Percentiles rank a stretch among this genome's conserved stretches.
Conservation (phyloP, 306 rosid genomes). For the Clitoria ternatea region DNA sequence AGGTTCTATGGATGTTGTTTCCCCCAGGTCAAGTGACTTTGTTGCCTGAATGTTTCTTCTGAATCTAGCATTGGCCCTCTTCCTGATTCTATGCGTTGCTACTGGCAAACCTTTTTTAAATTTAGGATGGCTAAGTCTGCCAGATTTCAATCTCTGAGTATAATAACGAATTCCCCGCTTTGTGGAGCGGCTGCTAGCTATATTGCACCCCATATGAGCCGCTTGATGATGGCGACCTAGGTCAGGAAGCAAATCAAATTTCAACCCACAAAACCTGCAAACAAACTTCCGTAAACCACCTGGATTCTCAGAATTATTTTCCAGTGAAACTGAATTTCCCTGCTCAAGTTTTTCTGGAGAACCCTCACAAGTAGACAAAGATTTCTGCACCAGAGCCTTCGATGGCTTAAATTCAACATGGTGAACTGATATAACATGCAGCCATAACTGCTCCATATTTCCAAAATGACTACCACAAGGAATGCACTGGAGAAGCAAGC, state of each 20-base stretch:
- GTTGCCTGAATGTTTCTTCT: slow-evolving; percentile 72
- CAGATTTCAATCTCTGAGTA: slow-evolving; percentile 83
- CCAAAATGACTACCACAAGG: slow-evolving; percentile 96
- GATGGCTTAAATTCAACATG: slow-evolving; percentile 62
- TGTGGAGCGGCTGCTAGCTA: slow-evolving; percentile 56
- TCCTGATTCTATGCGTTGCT: slow-evolving; percentile 76
- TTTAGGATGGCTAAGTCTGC: slow-evolving; percentile 89
- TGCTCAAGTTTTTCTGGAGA: slow-evolving; percentile 54
- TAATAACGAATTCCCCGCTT: slow-evolving; percentile 85
- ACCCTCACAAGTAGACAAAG: slow-evolving; percentile 46
- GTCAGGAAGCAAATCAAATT: slow-evolving; percentile 96
- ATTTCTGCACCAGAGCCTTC: slow-evolving; percentile 47
- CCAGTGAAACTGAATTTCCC: slow-evolving; percentile 46
- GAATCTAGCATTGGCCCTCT: slow-evolving; percentile 66
- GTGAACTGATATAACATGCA: slow-evolving; percentile 78
- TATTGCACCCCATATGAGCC: slow-evolving; percentile 90
- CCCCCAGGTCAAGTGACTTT: slow-evolving; percentile 52
- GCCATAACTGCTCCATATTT: slow-evolving; percentile 76
- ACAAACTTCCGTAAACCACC: slow-evolving; percentile 59
- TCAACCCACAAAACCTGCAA: slow-evolving; percentile 96
- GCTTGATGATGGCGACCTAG: slow-evolving; percentile 99
- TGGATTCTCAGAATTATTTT: slow-evolving; percentile 49
- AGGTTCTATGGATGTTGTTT: slow-evolving; percentile 34
- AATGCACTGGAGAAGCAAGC: slow-evolving; percentile 97
- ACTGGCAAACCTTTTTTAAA: slow-evolving; percentile 71